Percentiles rank a stretch among this genome's conserved stretches.
Evolutionary conservation across 306 rosid genomes (phyloP).

Genomic region (Cucurbita maxima): DNA sequence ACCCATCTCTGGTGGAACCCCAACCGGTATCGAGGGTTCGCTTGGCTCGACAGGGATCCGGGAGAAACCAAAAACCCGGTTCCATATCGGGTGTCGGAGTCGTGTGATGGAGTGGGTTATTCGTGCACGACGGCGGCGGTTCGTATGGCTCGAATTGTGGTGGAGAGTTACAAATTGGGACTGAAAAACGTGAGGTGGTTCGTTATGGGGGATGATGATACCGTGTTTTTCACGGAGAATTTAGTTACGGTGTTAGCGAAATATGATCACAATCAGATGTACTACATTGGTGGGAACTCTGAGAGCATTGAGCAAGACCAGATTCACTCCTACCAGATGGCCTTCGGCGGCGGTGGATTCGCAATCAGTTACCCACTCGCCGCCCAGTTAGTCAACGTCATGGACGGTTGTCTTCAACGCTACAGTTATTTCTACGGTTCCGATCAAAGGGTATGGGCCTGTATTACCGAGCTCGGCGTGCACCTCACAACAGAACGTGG

Average conservation of each 20-base stretch:
- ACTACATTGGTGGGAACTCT: conserved; percentile 74
- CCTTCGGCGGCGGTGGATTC: conserved; percentile 92
- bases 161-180: conserved; percentile 53
- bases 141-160: conserved; percentile 64
- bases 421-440: conserved; percentile 80
- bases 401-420: conserved; percentile 71
- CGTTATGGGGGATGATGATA: conserved; percentile 97
- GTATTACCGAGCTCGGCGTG: conserved; percentile 64
- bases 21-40: conserved; percentile 45
- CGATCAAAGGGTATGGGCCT: conserved; percentile 88
- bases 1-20: conserved; percentile 61
- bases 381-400: conserved; percentile 30
- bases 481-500: conserved; percentile 57
- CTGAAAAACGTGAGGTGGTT: conserved; percentile 75
- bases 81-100: conserved; percentile 47
- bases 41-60: conserved; percentile 60
- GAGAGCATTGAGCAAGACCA: conserved; percentile 87
- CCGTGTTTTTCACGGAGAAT: conserved; percentile 63
- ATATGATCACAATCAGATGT: conserved; percentile 56
- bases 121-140: conserved; percentile 56
- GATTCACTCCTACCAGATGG: conserved; percentile 74
- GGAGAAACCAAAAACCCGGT: background rate
- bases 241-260: conserved; percentile 53
- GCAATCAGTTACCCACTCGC: conserved; percentile 76
- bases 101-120: conserved; percentile 35